Evolutionary conservation across 75 land plant species (phyloP).

Genomic region (Selaginella tamariscina): DNA sequence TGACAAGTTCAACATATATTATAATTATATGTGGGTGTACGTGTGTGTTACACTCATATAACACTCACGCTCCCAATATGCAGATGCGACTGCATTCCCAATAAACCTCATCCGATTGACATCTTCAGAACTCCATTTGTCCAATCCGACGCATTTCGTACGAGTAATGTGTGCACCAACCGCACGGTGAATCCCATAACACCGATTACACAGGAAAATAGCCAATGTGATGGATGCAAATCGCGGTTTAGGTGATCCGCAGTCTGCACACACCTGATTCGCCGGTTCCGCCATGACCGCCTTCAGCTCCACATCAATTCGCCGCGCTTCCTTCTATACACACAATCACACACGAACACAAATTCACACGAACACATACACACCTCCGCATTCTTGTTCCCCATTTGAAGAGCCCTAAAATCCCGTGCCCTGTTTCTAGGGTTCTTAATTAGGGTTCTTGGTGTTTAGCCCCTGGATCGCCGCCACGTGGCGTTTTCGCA

Average conservation of each 20-base stretch:
- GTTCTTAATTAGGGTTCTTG: too few relatives aligned
- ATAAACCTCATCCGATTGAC: conserved; percentile 21
- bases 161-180: conserved; percentile 28
- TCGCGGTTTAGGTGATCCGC: conserved; percentile 22
- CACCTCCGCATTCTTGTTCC: too few relatives aligned
- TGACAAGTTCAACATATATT: neutral
- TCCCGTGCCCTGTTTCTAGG: too few relatives aligned
- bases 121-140: conserved; percentile 22
- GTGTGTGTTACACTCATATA: neutral
- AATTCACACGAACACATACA: too few relatives aligned
- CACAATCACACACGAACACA: too few relatives aligned
- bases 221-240: conserved; percentile 27
- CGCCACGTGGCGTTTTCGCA: too few relatives aligned
- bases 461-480: too few relatives aligned
- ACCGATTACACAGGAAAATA: conserved; percentile 29
- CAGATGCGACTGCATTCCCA: conserved; percentile 24
- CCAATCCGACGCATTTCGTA: conserved; percentile 29
- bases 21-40: neutral
- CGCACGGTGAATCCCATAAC: conserved; percentile 30
- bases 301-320: conserved; percentile 14
- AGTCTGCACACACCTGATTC: conserved; percentile 23
- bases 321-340: neutral
- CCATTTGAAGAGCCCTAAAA: too few relatives aligned
- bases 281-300: conserved; percentile 10
- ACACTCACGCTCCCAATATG: conserved; percentile 27